A percentile compares a stretch with the other conserved stretches of the same genome.
Evolutionary conservation across 2,329 filamentous ascomycete species (phyloP).

Genomic region (Xylariales sp.): DNA sequence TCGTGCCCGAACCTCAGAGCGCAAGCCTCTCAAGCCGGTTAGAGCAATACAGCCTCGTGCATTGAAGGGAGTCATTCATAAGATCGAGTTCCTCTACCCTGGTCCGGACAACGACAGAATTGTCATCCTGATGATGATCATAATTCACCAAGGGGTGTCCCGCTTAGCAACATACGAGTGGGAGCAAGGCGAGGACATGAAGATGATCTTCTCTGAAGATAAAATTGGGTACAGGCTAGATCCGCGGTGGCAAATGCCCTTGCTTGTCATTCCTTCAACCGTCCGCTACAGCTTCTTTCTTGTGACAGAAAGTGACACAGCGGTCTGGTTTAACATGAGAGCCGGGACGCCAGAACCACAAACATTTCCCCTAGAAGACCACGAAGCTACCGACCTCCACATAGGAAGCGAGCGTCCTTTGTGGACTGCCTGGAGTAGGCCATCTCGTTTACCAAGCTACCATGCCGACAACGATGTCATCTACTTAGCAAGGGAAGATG

Average conservation of each 20-base stretch:
- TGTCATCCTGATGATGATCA: slow-evolving; percentile 70
- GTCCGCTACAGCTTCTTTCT: slow-evolving; percentile 67
- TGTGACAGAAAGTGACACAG: slow-evolving; percentile 53
- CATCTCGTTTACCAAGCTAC: slow-evolving; percentile 61
- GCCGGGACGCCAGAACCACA: slow-evolving; percentile 37
- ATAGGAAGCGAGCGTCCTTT: slow-evolving; percentile 49
- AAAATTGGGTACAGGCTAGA: slow-evolving; percentile 47
- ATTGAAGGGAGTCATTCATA: slow-evolving; percentile 71
- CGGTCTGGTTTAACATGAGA: not conserved
- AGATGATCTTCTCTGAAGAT: slow-evolving; percentile 38
- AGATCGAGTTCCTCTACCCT: slow-evolving; percentile 82
- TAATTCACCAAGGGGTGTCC: slow-evolving; percentile 43
- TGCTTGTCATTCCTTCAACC: slow-evolving; percentile 67
- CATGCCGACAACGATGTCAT: slow-evolving; percentile 68
- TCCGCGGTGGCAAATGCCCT: slow-evolving; percentile 52
- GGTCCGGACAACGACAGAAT: slow-evolving; percentile 59
- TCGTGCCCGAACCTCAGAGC: slow-evolving; percentile 41
- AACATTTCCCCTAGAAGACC: slow-evolving; percentile 35
- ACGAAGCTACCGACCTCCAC: slow-evolving; percentile 38
- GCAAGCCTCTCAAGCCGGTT: slow-evolving; percentile 54
- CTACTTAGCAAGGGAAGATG: slow-evolving; percentile 85
- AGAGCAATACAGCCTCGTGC: slow-evolving; percentile 36
- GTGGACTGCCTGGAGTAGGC: slow-evolving; percentile 83
- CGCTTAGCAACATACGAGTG: slow-evolving; percentile 58
- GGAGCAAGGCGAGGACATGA: slow-evolving; percentile 47